Percentiles rank a stretch among this genome's conserved stretches.
phyloP scores from a whole-genome alignment of 106 monocot species.

The Allium sativum region DNA sequence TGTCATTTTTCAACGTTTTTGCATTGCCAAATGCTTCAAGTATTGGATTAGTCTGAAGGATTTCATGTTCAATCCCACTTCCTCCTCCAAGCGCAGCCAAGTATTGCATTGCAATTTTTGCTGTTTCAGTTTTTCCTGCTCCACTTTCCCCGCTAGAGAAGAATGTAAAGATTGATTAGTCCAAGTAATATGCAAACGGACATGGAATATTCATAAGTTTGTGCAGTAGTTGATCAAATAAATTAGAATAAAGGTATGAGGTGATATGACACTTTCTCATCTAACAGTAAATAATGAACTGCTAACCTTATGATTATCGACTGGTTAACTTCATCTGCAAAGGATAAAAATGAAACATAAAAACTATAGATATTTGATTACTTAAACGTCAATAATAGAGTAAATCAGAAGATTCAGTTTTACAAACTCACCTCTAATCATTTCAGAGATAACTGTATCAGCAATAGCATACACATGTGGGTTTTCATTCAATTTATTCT shows the following conservation, averaged over 20 bases:
- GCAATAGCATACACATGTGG: slow-evolving; percentile 70
- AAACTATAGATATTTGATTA: background rate
- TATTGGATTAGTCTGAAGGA: slow-evolving; percentile 51
- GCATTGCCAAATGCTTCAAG: slow-evolving; percentile 90
- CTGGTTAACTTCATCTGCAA: slow-evolving; percentile 59
- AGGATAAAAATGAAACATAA: slow-evolving; percentile 4
- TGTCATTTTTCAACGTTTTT: slow-evolving; percentile 64
- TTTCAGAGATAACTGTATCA: slow-evolving; percentile 46
- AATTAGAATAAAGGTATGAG: no score
- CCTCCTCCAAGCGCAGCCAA: slow-evolving; percentile 38
- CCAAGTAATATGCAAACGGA: no score
- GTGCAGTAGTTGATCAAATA: no score
- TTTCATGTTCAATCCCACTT: slow-evolving; percentile 41
- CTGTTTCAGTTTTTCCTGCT: slow-evolving; percentile 79
- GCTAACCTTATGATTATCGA: slow-evolving; percentile 78
- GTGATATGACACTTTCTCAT: no score
- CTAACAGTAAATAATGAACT: slow-evolving; percentile 13
- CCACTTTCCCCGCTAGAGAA: slow-evolving; percentile 71
- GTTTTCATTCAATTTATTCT: slow-evolving; percentile 30
- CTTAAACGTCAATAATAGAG: no score
- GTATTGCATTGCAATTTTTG: slow-evolving; percentile 75
- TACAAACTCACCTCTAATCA: slow-evolving; percentile 44
- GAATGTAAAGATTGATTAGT: background rate
- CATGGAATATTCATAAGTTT: background rate
- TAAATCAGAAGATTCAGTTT: no score